Percentiles rank a stretch among this genome's conserved stretches.
phyloP scores from a whole-genome alignment of 2,329 filamentous ascomycete species.

The Fusarium succisae region DNA sequence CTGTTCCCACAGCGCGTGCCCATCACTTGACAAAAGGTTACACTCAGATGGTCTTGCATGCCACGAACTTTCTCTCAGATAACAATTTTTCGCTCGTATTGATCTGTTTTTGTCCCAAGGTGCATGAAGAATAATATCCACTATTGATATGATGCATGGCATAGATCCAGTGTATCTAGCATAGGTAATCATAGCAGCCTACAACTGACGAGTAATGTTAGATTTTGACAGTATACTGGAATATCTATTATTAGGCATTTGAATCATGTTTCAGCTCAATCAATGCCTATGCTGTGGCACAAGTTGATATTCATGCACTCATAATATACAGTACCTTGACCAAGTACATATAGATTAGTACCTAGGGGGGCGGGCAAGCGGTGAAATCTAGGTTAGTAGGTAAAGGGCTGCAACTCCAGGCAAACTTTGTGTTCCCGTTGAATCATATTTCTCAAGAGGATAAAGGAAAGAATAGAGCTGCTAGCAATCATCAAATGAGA shows the following conservation, averaged over 20 bases:
- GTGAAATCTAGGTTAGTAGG: not conserved
- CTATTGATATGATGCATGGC: not conserved
- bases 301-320: not conserved
- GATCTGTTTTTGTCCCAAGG: not conserved
- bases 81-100: not conserved
- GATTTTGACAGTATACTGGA: not conserved
- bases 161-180: not conserved
- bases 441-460: not conserved
- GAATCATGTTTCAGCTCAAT: not conserved
- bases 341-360: not conserved
- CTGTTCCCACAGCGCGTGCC: constrained; percentile 6
- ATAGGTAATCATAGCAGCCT: not conserved
- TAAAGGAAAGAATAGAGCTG: not conserved
- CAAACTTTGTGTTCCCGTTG: not conserved
- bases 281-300: not conserved
- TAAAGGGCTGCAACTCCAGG: not conserved
- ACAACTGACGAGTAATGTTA: not conserved
- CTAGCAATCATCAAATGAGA: not conserved
- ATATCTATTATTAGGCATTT: not conserved
- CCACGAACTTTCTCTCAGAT: not conserved
- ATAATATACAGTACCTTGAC: not conserved
- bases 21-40: constrained; percentile 21
- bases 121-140: constrained; percentile 1
- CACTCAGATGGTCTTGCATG: not conserved
- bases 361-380: not conserved